These are phyloP conservation scores for Penicillium desertorum DNA, from an alignment of 495 filamentous ascomycete genomes.

Conservation along the genomic window DNA sequence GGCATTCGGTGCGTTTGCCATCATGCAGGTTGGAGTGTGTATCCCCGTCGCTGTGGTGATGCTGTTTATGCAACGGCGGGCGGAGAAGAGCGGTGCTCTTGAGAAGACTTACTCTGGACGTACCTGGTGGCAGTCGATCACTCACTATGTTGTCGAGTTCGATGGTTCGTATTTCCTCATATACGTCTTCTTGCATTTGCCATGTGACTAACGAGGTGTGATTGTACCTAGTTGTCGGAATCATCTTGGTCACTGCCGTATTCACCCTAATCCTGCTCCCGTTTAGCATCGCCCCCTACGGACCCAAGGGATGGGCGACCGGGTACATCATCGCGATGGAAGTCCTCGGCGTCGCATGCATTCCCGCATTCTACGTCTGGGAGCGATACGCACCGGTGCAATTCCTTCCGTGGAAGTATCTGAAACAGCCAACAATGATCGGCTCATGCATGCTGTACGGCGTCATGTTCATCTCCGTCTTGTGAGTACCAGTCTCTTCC, in stretches of 20 bases:
- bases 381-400: constrained; percentile 53
- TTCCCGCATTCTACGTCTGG: constrained; percentile 54
- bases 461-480: constrained; percentile 58
- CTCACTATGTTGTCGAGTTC: constrained; percentile 22
- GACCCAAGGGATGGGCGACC: constrained; percentile 45
- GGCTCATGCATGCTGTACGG: constrained; percentile 53
- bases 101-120: constrained; percentile 26
- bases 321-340: constrained; percentile 53
- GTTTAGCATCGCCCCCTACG: constrained; percentile 49
- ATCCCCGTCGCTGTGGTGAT: constrained; percentile 47
- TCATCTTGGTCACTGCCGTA: constrained; percentile 53
- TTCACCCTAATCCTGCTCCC: constrained; percentile 53
- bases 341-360: constrained; percentile 51
- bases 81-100: constrained; percentile 37
- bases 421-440: constrained; percentile 59
- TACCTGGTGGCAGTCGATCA: constrained; percentile 15
- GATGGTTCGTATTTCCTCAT: constrained; percentile 17
- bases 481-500: constrained; percentile 38
- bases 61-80: constrained; percentile 50
- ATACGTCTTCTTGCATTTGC: too few species aligned
- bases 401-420: constrained; percentile 56
- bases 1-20: constrained; percentile 57
- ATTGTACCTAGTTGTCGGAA: constrained; percentile 37
- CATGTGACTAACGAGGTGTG: not conserved
- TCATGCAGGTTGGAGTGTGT: constrained; percentile 40